Percentiles rank a stretch among this genome's conserved stretches.
Evolutionary conservation across 495 filamentous ascomycete species (phyloP).

Genomic region (Cudoniella acicularis): DNA sequence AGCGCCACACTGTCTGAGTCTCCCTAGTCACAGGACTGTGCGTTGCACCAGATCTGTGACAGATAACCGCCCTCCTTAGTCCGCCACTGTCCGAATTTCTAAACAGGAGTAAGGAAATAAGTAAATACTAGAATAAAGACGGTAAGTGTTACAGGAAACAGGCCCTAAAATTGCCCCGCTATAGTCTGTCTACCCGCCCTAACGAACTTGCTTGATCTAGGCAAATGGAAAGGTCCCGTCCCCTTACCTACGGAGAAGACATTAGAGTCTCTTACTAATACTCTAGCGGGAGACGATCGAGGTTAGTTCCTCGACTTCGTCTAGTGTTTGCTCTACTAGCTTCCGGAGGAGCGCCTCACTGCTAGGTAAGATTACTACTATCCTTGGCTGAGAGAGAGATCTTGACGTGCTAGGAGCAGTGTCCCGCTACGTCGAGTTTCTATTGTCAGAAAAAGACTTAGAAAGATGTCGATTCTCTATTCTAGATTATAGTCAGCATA

Average conservation of each 20-base stretch:
- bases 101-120: slow-evolving; percentile 6
- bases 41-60: too few relatives aligned
- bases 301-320: slow-evolving; percentile 40
- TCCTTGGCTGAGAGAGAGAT: slow-evolving; percentile 3
- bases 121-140: slow-evolving; percentile 14
- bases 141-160: slow-evolving; percentile 3
- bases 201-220: slow-evolving; percentile 17
- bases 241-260: slow-evolving; percentile 16
- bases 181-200: slow-evolving; percentile 10
- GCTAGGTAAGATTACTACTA: slow-evolving; percentile 29
- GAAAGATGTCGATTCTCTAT: neutral
- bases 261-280: slow-evolving; percentile 16
- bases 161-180: slow-evolving; percentile 3
- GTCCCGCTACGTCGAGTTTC: neutral
- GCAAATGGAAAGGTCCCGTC: slow-evolving; percentile 19
- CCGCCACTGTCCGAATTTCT: slow-evolving; percentile 23
- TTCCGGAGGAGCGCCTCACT: slow-evolving; percentile 39
- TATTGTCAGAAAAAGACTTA: neutral
- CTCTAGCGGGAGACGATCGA: slow-evolving; percentile 35
- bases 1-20: too few relatives aligned
- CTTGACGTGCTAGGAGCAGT: neutral
- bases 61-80: slow-evolving; percentile 31
- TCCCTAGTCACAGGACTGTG: too few relatives aligned
- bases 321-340: slow-evolving; percentile 37
- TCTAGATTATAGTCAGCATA: neutral